Evolutionary conservation across 2,329 filamentous ascomycete species (phyloP), one percentile per base, ranked within the genome.

Genomic region (Colletotrichum salicis): DNA sequence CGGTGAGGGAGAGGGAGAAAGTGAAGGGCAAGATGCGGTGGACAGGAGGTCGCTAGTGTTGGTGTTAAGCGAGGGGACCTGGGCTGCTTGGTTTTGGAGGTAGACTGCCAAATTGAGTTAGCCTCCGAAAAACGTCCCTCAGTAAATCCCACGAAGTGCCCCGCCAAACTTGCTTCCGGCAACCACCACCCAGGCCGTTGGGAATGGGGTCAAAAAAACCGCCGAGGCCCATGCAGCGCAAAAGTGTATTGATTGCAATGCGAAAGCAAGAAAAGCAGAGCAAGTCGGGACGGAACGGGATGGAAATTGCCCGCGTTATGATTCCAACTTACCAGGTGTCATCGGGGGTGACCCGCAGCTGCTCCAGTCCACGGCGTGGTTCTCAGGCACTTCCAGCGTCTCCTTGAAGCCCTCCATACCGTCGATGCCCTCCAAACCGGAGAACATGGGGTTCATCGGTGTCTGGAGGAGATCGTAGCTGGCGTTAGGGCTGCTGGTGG

Each of bases 1-100:
- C 35, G 94, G 94, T 59, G 94, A 93, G 22, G 95, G 94, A 37
- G 94, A 97, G 24, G 95, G 94, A 33, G 94, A 97, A 74, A 96
- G 90, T 71, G 94, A 96, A 76, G 94, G 93, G 86, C 93, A 96
- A 57, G 92, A 91, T 79, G 91, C 92, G 67, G 91, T 88, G 76
- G 93, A 93, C 76, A 94, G 86, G 76, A 94, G 88, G 82, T 95
- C 94, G 80, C 89, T 91, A 78, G 85, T 81, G 78, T 90, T 86
- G 83, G 85, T 90, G 80, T 83, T 88, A 84, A 91, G 87, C 82
- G 92, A 91, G 78, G 87, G 87, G 78, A 90, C 77, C 74, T 83
- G 82, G 78, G 79, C 78, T 59, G 82, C 77, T 76, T 86, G 85
- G 72, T 83, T 82, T 76, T 86, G 83, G 67, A 88, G 81, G 80